These are phyloP conservation scores for Xylaria scruposa DNA, from an alignment of 495 filamentous ascomycete species.

Conservation along the genomic window DNA sequence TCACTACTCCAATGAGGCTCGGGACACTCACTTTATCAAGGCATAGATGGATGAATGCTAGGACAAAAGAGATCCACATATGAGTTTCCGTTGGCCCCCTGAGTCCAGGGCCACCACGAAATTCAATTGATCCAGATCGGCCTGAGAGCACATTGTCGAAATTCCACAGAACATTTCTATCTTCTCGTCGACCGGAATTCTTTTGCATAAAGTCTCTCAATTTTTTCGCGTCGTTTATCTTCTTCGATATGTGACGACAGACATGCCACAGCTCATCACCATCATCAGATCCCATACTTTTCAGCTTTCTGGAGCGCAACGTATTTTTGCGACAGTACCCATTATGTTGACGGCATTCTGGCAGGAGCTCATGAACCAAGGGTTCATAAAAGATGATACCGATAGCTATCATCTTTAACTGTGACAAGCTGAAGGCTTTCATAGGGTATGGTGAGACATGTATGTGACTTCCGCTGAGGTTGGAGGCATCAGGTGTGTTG, in stretches of 20 bases:
- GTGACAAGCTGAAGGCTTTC: neutral
- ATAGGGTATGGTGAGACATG: neutral
- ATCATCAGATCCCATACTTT: neutral
- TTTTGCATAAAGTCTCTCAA: conserved; percentile 4
- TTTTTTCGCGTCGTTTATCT: neutral
- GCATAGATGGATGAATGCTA: conserved; percentile 4
- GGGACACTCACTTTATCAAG: neutral
- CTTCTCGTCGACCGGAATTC: neutral
- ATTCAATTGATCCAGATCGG: conserved; percentile 1
- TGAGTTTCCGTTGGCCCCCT: neutral
- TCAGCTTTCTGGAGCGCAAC: neutral
- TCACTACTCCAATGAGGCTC: neutral
- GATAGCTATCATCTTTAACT: conserved; percentile 2
- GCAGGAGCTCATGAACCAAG: neutral
- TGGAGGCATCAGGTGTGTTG: neutral
- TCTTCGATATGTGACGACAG: neutral
- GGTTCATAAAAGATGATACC: conserved; percentile 9
- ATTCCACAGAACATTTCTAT: neutral
- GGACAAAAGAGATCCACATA: neutral
- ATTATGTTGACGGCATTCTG: neutral
- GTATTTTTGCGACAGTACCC: conserved; percentile 4
- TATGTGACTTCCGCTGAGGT: conserved; percentile 6
- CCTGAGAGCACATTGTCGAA: neutral
- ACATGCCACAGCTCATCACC: neutral
- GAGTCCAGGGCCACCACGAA: neutral